These are phyloP conservation scores for Lachancea thermotolerans DNA, from an alignment of 805 yeast genomes.

Conservation along the genomic window DNA sequence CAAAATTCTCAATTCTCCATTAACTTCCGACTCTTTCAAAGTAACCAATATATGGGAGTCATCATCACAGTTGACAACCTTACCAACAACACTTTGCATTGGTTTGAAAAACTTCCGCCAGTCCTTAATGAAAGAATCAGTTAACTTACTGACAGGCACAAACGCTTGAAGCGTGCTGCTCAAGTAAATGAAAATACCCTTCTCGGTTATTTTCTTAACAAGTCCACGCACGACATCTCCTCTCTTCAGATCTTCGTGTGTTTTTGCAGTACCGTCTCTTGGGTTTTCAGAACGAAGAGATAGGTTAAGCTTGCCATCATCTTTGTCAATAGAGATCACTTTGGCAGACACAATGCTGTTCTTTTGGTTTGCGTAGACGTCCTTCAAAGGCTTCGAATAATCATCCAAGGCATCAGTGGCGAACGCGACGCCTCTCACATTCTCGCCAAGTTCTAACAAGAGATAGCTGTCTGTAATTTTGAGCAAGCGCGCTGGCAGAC, in stretches of 20 bases:
- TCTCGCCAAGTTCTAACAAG: constrained; percentile 61
- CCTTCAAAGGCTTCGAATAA: constrained; percentile 47
- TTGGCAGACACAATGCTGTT: constrained; percentile 55
- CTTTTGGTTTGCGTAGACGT: constrained; percentile 35
- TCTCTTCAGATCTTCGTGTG: constrained; percentile 47
- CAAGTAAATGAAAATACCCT: constrained; percentile 71
- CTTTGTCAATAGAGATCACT: constrained; percentile 34
- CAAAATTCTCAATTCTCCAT: constrained; percentile 54
- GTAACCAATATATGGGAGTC: constrained; percentile 68
- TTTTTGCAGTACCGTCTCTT: constrained; percentile 42
- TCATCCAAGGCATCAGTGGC: constrained; percentile 74
- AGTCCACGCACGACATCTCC: constrained; percentile 81
- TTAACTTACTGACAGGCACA: constrained; percentile 72
- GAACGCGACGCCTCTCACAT: constrained; percentile 49
- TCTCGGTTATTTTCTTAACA: constrained; percentile 63
- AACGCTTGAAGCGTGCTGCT: constrained; percentile 69
- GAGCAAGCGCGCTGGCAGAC: constrained; percentile 55
- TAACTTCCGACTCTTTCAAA: constrained; percentile 71
- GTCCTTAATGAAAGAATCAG: constrained; percentile 75
- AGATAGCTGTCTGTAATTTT: constrained; percentile 54
- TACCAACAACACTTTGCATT: constrained; percentile 70
- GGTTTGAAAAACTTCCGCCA: constrained; percentile 76
- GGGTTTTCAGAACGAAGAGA: constrained; percentile 50
- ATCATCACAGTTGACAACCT: constrained; percentile 54
- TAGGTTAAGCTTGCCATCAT: constrained; percentile 49